Percentiles rank a stretch among this genome's conserved stretches.
phyloP scores from a whole-genome alignment of 768 basidiomycete species.

The Boletus huronensis region DNA sequence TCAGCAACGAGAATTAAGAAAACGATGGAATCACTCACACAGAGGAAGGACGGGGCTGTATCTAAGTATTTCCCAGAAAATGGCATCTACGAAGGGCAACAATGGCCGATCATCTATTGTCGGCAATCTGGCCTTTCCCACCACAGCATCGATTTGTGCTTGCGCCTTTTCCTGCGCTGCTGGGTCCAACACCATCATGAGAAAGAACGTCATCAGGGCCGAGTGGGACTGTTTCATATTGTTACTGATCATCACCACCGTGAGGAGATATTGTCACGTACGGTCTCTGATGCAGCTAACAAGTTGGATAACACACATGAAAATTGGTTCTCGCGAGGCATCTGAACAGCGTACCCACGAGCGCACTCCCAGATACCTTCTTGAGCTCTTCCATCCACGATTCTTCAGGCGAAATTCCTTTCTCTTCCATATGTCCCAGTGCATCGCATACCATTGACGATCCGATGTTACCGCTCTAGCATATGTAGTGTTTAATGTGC shows the following conservation, averaged over 20 bases:
- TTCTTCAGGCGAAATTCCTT: neutral
- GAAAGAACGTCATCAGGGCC: constrained; percentile 7
- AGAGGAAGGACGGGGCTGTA: neutral
- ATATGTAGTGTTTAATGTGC: neutral
- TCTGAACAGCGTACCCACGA: constrained; percentile 1
- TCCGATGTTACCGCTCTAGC: neutral
- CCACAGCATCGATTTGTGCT: constrained; percentile 4
- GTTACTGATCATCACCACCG: neutral
- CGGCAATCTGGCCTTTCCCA: constrained; percentile 2
- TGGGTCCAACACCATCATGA: constrained; percentile 7
- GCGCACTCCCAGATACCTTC: neutral
- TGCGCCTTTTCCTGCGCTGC: constrained; percentile 1
- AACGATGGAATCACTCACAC: neutral
- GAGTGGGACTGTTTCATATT: neutral
- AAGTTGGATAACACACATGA: neutral
- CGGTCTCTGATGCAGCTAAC: constrained; percentile 8
- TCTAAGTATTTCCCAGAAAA: constrained; percentile 3
- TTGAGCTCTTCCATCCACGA: neutral
- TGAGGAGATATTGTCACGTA: neutral
- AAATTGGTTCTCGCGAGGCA: neutral
- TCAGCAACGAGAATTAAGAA: neutral
- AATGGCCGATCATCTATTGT: constrained; percentile 3
- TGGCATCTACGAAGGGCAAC: constrained; percentile 8
- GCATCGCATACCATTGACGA: constrained; percentile 6
- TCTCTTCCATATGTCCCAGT: neutral